A percentile compares a stretch with the other conserved stretches of the same genome.
Conservation (phyloP, 78 protist genomes). For the Dictyostelium intermedium region DNA sequence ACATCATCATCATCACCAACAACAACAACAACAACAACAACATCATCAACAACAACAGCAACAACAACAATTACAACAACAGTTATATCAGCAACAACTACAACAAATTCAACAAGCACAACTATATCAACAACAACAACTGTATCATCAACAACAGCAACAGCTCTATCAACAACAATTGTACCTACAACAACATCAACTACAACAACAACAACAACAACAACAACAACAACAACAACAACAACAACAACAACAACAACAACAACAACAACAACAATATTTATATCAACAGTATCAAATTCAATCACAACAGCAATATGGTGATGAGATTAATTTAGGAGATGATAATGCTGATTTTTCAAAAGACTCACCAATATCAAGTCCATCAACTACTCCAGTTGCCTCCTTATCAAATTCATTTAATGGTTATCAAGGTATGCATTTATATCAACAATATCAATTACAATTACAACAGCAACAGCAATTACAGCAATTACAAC, state of each 20-base stretch:
- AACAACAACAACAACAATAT: too few relatives aligned
- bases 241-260: too few relatives aligned
- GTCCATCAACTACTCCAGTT: conserved; percentile 54
- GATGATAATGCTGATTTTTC: conserved; percentile 45
- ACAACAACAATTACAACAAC: background rate
- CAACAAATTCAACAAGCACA: background rate
- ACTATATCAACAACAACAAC: background rate
- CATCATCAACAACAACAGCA: background rate
- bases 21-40: background rate
- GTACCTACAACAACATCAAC: background rate
- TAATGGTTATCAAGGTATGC: conserved; percentile 13
- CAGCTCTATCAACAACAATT: background rate
- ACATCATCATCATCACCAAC: background rate
- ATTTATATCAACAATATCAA: conserved; percentile 20
- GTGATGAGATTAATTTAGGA: conserved; percentile 68
- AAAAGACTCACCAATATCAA: conserved; percentile 47
- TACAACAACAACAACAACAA: background rate
- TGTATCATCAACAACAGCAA: background rate
- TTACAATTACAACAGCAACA: background rate
- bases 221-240: too few relatives aligned
- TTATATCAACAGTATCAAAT: too few relatives aligned
- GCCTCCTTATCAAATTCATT: conserved; percentile 30
- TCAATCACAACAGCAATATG: background rate
- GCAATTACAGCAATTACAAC: background rate
- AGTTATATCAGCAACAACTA: background rate